Base-by-base conservation (phyloP, 805 yeast genomes). In the Sugiyamaella lignohabitans region DNA sequence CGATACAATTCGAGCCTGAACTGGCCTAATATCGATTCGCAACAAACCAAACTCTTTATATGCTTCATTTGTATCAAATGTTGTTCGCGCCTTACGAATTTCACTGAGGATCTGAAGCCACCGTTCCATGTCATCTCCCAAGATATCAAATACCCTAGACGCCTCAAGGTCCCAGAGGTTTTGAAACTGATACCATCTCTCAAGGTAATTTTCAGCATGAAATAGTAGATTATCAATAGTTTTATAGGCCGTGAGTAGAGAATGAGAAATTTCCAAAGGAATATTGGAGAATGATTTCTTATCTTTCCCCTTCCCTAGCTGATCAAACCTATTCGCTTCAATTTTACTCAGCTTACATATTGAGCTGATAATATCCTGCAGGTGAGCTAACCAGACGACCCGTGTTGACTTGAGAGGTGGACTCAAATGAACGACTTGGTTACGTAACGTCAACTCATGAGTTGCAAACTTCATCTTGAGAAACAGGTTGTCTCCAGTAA, bases 141-240 rank as follows among this genome's bases (percentile, higher is more conserved):
- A 57, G 6, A 53, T 44, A 1, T 52, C 49, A 20, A 62, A 62
- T 2, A 78, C 71, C 0, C 67, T 67, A 1, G 69, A 71, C 0
- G 72, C 54, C 11, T 71, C 67, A 6, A 81, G 54, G 50, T 75
- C 80, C 86, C 88, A 81, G 3, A 84, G 59, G 1, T 72, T 61
- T 56, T 80, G 84, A 22, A 82, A 67, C 18, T 62, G 64, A 1
- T 58, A 55, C 94, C 94, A 85, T 16, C 67, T 65, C 1, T 55
- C 45, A 16, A 74, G 60, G 53, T 79, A 80, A 0, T 16, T 43
- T 0, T 54, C 39, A 0, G 76, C 72, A 2, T 58, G 47, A 0
- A 40, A 34, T 17, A 67, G 57, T 3, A 64, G 47, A 0, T 18
- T 19, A n/a, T 74, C 76, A 4, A 78, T 57, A 3, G 52, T 47